Percentiles rank a stretch among this genome's conserved stretches.
Conservation (phyloP, 257 asterid genomes). For the Echites panduratus region DNA sequence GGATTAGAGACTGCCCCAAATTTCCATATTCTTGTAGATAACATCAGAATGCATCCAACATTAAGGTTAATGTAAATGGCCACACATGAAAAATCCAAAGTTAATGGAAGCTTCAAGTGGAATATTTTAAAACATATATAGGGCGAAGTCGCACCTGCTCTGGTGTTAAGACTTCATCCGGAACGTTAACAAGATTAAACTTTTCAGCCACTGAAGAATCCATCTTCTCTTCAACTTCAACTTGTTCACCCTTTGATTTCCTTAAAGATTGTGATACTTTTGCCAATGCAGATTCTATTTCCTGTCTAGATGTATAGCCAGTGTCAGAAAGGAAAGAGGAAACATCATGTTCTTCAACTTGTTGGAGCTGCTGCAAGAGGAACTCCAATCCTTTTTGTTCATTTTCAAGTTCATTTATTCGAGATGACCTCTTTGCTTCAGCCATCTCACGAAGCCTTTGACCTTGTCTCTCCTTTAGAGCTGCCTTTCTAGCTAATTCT, state of each 20-base stretch:
- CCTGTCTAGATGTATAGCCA: constrained; percentile 55
- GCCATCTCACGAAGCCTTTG: constrained; percentile 98
- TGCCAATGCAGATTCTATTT: constrained; percentile 63
- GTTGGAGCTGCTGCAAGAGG: constrained; percentile 60
- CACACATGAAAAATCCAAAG: background rate
- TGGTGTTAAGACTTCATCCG: constrained; percentile 71
- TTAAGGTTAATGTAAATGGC: background rate
- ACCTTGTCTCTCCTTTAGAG: constrained; percentile 91
- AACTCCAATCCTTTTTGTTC: constrained; percentile 73
- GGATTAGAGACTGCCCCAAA: no score
- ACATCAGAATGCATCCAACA: constrained; percentile 5
- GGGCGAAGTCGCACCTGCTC: constrained; percentile 57
- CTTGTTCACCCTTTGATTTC: constrained; percentile 88
- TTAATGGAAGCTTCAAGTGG: background rate
- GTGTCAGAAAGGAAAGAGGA: constrained; percentile 58
- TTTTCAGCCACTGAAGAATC: constrained; percentile 61
- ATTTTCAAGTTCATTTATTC: constrained; percentile 90
- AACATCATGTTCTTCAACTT: constrained; percentile 45
- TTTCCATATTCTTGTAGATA: background rate
- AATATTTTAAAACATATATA: background rate
- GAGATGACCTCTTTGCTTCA: constrained; percentile 83
- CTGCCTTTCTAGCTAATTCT: constrained; percentile 98
- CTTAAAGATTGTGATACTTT: constrained; percentile 79
- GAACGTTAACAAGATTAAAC: constrained; percentile 65
- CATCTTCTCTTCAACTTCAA: constrained; percentile 60